Conservation (phyloP, 805 yeast species). For the Ogataea pignaliae region DNA sequence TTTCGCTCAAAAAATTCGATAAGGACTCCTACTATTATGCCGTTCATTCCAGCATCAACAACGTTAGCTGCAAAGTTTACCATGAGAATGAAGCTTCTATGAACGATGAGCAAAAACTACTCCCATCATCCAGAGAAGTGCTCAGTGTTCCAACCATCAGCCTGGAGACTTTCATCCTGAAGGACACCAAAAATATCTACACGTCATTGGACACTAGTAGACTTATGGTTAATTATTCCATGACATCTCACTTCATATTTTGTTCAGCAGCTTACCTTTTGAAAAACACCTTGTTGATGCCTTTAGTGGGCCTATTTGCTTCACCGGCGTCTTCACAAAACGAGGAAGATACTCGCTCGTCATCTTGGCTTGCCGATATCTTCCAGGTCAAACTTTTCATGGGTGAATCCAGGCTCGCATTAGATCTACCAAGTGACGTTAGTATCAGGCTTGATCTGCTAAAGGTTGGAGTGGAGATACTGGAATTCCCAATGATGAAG, state of each 20-base stretch:
- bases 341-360: neutral
- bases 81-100: neutral
- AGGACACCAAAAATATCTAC: constrained; percentile 5
- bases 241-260: constrained; percentile 41
- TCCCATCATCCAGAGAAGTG: neutral
- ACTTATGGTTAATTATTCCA: constrained; percentile 32
- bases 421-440: constrained; percentile 45
- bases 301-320: neutral
- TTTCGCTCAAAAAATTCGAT: neutral
- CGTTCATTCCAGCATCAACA: neutral
- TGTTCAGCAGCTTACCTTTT: constrained; percentile 42
- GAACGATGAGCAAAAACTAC: neutral
- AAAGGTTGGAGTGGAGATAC: constrained; percentile 17
- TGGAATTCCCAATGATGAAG: constrained; percentile 10
- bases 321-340: neutral
- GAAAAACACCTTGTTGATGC: constrained; percentile 32
- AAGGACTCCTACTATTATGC: constrained; percentile 1
- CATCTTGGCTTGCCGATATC: neutral
- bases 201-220: constrained; percentile 1
- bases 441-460: constrained; percentile 43
- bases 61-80: neutral
- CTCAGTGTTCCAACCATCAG: constrained; percentile 7
- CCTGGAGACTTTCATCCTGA: constrained; percentile 1
- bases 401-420: constrained; percentile 21
- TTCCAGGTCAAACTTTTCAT: constrained; percentile 8